Percentiles rank a stretch among this genome's conserved stretches.
Conservation (phyloP, 805 yeast species). For the Candida montana region DNA sequence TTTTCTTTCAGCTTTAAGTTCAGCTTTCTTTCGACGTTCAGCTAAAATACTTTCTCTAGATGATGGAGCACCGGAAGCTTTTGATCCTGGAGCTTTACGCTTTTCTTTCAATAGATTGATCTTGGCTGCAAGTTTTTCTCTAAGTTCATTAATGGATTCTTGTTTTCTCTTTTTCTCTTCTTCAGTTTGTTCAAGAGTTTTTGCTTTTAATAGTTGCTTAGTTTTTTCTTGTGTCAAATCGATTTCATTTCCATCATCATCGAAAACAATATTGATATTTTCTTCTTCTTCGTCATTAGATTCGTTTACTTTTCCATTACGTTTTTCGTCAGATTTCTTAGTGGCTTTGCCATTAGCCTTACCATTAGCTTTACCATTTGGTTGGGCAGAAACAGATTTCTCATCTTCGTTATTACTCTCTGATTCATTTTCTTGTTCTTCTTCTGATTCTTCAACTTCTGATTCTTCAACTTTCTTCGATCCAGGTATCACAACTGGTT, state of each 20-base stretch:
- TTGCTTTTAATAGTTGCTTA: constrained; percentile 21
- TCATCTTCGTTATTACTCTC: constrained; percentile 22
- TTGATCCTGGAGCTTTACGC: constrained; percentile 90
- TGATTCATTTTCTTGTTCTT: constrained; percentile 20
- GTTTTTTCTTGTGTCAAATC: constrained; percentile 3
- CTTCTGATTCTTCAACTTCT: constrained; percentile 19
- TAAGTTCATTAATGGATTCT: constrained; percentile 58
- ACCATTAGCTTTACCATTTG: constrained; percentile 3
- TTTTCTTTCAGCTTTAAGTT: constrained; percentile 30
- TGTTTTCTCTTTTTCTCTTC: constrained; percentile 47
- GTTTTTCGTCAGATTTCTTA: background rate
- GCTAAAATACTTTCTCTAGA: constrained; percentile 77
- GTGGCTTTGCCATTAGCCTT: background rate
- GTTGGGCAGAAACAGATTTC: constrained; percentile 20
- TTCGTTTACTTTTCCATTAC: background rate
- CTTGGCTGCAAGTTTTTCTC: constrained; percentile 73
- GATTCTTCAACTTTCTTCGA: constrained; percentile 21
- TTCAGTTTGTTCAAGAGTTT: constrained; percentile 29
- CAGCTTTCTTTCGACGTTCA: constrained; percentile 48
- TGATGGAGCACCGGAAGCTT: constrained; percentile 72
- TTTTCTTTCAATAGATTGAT: constrained; percentile 66
- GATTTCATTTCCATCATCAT: constrained; percentile 64
- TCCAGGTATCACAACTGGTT: constrained; percentile 36
- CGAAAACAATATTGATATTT: constrained; percentile 46
- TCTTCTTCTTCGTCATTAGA: constrained; percentile 13